These are phyloP conservation scores for Iris macrosiphon DNA, from an alignment of 106 monocot species.

Conservation along the genomic window DNA sequence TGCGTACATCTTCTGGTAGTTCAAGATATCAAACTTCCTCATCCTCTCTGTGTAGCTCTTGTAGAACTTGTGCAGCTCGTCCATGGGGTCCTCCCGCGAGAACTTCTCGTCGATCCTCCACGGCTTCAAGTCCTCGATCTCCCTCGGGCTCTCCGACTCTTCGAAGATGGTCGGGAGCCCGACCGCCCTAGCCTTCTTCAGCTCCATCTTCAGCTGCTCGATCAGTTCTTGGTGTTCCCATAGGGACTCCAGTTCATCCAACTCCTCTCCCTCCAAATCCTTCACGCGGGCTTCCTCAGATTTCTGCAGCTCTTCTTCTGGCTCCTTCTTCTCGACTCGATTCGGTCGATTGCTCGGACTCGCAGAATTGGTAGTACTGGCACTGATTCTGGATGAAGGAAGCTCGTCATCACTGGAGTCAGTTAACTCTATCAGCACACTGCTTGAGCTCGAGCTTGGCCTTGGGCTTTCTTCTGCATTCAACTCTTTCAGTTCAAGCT, in stretches of 20 bases:
- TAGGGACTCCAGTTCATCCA: slow-evolving; percentile 62
- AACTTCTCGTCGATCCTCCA: slow-evolving; percentile 48
- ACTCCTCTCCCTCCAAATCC: slow-evolving; percentile 26
- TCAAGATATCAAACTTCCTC: slow-evolving; percentile 82
- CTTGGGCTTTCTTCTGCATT: not conserved
- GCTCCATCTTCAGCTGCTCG: slow-evolving; percentile 73
- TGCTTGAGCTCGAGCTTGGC: not conserved
- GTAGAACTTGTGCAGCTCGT: slow-evolving; percentile 71
- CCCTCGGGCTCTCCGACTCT: slow-evolving; percentile 54
- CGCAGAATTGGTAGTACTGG: too few species aligned
- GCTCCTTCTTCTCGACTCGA: too few species aligned
- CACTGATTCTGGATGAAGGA: not conserved
- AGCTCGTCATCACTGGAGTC: not conserved
- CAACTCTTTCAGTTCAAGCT: not conserved
- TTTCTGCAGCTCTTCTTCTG: not conserved
- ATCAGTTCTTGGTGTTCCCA: slow-evolving; percentile 93
- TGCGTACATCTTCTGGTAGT: slow-evolving; percentile 93
- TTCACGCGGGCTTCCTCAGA: not conserved
- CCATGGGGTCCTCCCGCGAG: slow-evolving; percentile 54
- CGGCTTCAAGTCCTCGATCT: slow-evolving; percentile 33
- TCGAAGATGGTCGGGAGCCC: slow-evolving; percentile 82
- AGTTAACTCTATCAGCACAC: not conserved
- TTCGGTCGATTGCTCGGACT: too few species aligned
- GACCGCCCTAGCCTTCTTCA: slow-evolving; percentile 42
- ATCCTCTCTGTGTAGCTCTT: slow-evolving; percentile 77